Evolutionary conservation across 2,329 filamentous ascomycete genomes (phyloP).

Genomic region (Colletotrichum higginsianum): DNA sequence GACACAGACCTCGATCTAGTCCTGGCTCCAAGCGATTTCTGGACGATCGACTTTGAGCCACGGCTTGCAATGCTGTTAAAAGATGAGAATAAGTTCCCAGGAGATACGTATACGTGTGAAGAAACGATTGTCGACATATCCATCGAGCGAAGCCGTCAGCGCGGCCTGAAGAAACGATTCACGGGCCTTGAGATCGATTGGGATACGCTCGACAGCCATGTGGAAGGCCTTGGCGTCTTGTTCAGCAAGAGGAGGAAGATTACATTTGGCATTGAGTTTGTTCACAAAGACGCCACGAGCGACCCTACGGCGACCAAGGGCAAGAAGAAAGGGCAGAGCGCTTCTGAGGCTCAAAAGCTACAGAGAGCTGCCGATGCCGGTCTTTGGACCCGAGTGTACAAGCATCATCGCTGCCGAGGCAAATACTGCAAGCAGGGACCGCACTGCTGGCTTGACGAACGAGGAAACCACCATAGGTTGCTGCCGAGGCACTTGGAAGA

Average conservation of each 20-base stretch:
- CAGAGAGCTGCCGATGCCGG: constrained; percentile 4
- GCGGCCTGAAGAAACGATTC: constrained; percentile 43
- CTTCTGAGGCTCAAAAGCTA: constrained; percentile 9
- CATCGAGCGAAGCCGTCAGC: constrained; percentile 39
- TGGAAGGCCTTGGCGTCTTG: not conserved
- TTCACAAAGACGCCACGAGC: not conserved
- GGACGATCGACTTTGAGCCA: constrained; percentile 40
- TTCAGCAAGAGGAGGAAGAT: not conserved
- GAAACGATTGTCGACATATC: constrained; percentile 43
- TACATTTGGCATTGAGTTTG: not conserved
- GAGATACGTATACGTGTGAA: constrained; percentile 38
- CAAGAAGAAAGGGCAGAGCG: not conserved
- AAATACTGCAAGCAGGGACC: constrained; percentile 9
- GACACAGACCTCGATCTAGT: constrained; percentile 44
- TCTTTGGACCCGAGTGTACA: constrained; percentile 12
- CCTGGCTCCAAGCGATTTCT: constrained; percentile 46
- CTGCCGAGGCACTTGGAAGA: constrained; percentile 42
- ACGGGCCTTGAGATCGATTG: constrained; percentile 44
- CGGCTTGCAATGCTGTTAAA: constrained; percentile 23
- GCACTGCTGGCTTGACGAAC: constrained; percentile 42
- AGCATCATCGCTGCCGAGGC: constrained; percentile 9
- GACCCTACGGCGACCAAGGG: not conserved
- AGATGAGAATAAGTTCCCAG: constrained; percentile 40
- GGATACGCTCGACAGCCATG: constrained; percentile 37
- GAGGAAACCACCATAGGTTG: constrained; percentile 42